Evolutionary conservation across 352 stramenopile species (phyloP), one percentile per base, ranked within the genome.

Genomic region (Phytophthora palmivora): DNA sequence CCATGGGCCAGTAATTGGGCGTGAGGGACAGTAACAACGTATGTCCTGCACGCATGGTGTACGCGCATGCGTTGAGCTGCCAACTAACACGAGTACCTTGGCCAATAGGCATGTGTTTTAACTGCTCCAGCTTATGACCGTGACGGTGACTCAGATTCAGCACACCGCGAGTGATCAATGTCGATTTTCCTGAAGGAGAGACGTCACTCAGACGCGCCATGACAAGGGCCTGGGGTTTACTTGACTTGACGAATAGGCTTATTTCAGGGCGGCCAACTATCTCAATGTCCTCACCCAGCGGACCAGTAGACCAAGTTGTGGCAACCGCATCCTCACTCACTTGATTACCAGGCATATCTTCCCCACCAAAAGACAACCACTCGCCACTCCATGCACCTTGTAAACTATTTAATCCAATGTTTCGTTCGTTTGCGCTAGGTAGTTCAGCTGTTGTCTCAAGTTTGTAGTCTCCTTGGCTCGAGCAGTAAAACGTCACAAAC

Each of bases 351-450:
- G 76, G 76, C 76, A 84, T 82, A 22, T 84, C 73, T 46, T 76
- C 56, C 3, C 73, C 76, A 4, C 76, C 73, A 34, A 84, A 84
- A 3, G 76, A 84, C 11, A 84, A 50, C 76, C 76, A 84, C 48
- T 84, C 76, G 36, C 76, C 73, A 49, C 73, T 79, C 76, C 76
- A 84, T 7, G 70, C 63, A 4, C 76, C 76, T 34, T 84, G 76
- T 4, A 84, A 33, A 43, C 52, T 78, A 15, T 71, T 72, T 6
- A 63, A 63, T 8, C 36, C 55, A 8, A 84, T 69, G 2, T 32
- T 30, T 1, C 39, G 65, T 28, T 79, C 70, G 4, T 14, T 26
- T 6, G 45, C 15, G 28, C 14, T 72, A 6, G 44, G 19, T 4
- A 43, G 3, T 10, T 57, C 62, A n/a, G 37, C 41, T 7, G 18